Conservation (phyloP, 169 alveolate species). For the Cryptosporidium sp. region DNA sequence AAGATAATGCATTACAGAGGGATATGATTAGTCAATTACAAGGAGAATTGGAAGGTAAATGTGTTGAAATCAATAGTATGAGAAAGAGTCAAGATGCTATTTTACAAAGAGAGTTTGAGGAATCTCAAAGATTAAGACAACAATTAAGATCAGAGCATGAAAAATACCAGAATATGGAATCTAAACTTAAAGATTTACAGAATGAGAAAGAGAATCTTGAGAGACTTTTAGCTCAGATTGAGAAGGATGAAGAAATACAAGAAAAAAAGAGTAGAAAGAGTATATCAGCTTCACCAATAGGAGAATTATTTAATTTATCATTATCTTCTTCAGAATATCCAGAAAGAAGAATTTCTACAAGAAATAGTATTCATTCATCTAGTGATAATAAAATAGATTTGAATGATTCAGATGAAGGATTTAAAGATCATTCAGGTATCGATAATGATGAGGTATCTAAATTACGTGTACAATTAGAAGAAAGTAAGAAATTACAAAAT, state of each 20-base stretch:
- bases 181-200: slow-evolving; percentile 13
- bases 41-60: slow-evolving; percentile 56
- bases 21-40: slow-evolving; percentile 60
- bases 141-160: slow-evolving; percentile 36
- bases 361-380: background rate
- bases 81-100: slow-evolving; percentile 61
- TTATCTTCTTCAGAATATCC: background rate
- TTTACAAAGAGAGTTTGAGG: slow-evolving; percentile 74
- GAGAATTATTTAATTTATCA: background rate
- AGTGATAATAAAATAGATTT: background rate
- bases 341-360: background rate
- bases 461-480: slow-evolving; percentile 27
- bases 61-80: slow-evolving; percentile 56
- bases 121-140: slow-evolving; percentile 58
- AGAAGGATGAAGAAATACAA: background rate
- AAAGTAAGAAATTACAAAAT: slow-evolving; percentile 48
- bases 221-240: background rate
- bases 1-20: slow-evolving; percentile 69
- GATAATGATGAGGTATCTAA: background rate
- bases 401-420: background rate
- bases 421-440: background rate
- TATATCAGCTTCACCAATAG: background rate
- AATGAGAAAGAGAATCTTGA: background rate
- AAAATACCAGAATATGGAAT: slow-evolving; percentile 4
- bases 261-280: background rate